phyloP scores from a whole-genome alignment of 2,329 filamentous ascomycete genomes.

The Pseudophaeomoniella oleicola region DNA sequence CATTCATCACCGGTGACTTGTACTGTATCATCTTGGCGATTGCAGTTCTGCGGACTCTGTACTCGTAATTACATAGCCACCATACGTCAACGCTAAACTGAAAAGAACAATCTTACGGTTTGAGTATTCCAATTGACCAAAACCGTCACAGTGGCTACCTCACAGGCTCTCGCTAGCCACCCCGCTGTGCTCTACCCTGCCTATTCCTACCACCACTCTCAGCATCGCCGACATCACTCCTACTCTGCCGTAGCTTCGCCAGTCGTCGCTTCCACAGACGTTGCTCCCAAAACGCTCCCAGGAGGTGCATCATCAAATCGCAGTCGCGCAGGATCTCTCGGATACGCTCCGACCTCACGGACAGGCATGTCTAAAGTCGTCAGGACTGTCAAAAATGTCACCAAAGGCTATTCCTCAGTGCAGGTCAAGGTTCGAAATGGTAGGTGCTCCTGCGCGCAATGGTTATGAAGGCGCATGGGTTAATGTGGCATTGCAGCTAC shows the following conservation, averaged over 20 bases:
- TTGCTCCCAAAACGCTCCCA: no score
- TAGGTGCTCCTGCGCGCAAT: no score
- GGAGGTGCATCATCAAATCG: background rate
- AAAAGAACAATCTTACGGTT: no score
- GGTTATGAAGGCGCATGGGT: no score
- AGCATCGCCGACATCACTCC: background rate
- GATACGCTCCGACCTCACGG: background rate
- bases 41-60: no score
- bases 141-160: background rate
- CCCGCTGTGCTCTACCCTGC: background rate
- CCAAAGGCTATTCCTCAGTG: conserved; percentile 91
- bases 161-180: background rate
- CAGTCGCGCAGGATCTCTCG: background rate
- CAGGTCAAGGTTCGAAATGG: conserved; percentile 98
- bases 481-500: conserved; percentile 76
- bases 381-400: conserved; percentile 96
- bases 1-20: no score
- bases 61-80: no score
- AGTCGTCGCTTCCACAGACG: no score
- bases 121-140: background rate
- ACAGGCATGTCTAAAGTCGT: conserved; percentile 85
- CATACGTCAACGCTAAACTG: no score
- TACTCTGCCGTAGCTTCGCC: no score
- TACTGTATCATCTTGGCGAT: no score
- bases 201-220: background rate